Base-by-base conservation (phyloP, 768 basidiomycete species). In the Rhodosporidiobolus odoratus region DNA sequence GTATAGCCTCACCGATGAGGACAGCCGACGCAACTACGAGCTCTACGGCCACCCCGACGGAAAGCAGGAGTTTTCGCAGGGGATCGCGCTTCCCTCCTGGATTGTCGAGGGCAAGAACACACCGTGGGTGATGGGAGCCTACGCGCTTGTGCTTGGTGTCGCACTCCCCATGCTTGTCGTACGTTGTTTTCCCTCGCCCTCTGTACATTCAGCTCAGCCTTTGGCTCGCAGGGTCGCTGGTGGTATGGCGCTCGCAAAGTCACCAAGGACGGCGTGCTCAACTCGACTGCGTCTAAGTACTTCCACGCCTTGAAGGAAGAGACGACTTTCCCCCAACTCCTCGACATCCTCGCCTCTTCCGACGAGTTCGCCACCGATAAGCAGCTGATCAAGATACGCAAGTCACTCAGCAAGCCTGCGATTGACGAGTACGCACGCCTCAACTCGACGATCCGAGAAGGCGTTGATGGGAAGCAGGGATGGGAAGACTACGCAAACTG, bases 21-120 rank as follows among this genome's bases (percentile, higher is more conserved):
- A 85, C 9, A 92, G 92, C 63, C 90, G 93, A 50, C 86, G 89
- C 76, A 99, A 99, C 80, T 87, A 87, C 82, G 86, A 89, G 74
- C 83, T 87, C 45, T 97, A 90, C 73, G 92, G 93, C 4, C 89
- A 99, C 78, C 96, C 96, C 0, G 96, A 99, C 79, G 96, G 96
- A 12, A 88, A 91, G n/a, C 92, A 97, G 78, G 89, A 92, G 77
- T 83, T 94, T 37, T 87, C 89, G 23, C 91, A 93, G 85, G 94
- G 94, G 62, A 94, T 99, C 74, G 96, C 96, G 0, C 83, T 99
- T 9, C 96, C 96, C 0, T 83, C 86, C 64, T 97, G 94, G 92
- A 87, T 99, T 65, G 84, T 99, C 59, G 92, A 93, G 76, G 86
- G 90, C 50, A 86, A 90, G 77, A 96, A 98, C 80, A 92, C 89